These are phyloP conservation scores for Microdochium paspali DNA, from an alignment of 2,329 filamentous ascomycete genomes.

Conservation along the genomic window DNA sequence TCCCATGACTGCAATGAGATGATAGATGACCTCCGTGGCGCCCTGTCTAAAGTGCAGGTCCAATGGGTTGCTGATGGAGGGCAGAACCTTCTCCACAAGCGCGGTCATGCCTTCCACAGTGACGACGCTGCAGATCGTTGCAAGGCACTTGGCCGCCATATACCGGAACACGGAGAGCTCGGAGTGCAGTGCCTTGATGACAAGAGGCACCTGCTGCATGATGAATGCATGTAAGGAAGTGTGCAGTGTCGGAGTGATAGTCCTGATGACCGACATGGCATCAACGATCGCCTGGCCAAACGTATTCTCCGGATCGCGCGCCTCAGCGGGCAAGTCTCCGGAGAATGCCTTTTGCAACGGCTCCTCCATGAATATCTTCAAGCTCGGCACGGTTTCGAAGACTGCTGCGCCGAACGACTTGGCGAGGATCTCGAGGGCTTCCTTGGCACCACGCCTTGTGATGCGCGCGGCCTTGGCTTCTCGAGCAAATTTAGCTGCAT, in stretches of 20 bases:
- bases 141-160: slow-evolving; percentile 93
- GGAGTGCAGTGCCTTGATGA: slow-evolving; percentile 82
- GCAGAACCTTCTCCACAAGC: slow-evolving; percentile 84
- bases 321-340: slow-evolving; percentile 60
- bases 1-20: slow-evolving; percentile 97
- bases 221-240: slow-evolving; percentile 68
- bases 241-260: slow-evolving; percentile 85
- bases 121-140: slow-evolving; percentile 94
- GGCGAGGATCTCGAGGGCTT: slow-evolving; percentile 82
- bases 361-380: slow-evolving; percentile 71
- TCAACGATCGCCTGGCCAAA: slow-evolving; percentile 92
- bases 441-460: slow-evolving; percentile 86
- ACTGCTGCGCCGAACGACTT: slow-evolving; percentile 68
- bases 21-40: slow-evolving; percentile 90
- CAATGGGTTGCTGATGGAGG: slow-evolving; percentile 81
- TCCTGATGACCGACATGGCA: slow-evolving; percentile 84
- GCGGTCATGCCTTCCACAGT: slow-evolving; percentile 93
- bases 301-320: slow-evolving; percentile 61
- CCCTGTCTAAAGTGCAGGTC: slow-evolving; percentile 88
- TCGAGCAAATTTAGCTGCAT: slow-evolving; percentile 80
- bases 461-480: slow-evolving; percentile 86
- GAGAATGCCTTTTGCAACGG: slow-evolving; percentile 70
- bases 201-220: slow-evolving; percentile 71
- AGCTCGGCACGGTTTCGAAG: slow-evolving; percentile 74
- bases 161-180: slow-evolving; percentile 89